These are phyloP conservation scores for Pseudocercospora eumusae DNA, from an alignment of 2,329 filamentous ascomycete species.

Conservation along the genomic window DNA sequence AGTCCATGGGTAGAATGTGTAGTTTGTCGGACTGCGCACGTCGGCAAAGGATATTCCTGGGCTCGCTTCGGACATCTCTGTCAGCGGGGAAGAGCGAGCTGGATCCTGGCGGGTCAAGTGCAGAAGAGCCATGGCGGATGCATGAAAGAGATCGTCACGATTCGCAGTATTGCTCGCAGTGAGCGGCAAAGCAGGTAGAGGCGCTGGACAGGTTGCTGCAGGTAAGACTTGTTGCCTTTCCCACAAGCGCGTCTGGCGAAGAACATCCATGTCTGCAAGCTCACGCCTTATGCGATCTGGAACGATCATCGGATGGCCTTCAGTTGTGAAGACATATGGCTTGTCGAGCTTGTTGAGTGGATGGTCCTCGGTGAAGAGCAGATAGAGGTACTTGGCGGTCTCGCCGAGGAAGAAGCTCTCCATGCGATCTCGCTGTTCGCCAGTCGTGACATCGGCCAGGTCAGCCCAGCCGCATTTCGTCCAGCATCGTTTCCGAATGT, in stretches of 20 bases:
- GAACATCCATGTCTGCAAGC: background rate
- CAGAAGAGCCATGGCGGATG: slow-evolving; percentile 78
- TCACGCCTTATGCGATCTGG: slow-evolving; percentile 22
- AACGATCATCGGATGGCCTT: slow-evolving; percentile 89
- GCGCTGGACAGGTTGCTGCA: slow-evolving; percentile 65
- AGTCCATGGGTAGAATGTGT: slow-evolving; percentile 92
- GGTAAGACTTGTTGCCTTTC: slow-evolving; percentile 22
- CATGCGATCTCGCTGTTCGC: slow-evolving; percentile 91
- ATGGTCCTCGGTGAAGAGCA: slow-evolving; percentile 83
- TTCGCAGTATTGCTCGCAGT: slow-evolving; percentile 78
- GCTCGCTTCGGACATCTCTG: slow-evolving; percentile 50
- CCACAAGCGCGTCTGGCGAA: slow-evolving; percentile 11
- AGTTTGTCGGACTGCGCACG: slow-evolving; percentile 66
- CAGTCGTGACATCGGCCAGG: slow-evolving; percentile 60
- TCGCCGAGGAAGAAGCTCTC: slow-evolving; percentile 98
- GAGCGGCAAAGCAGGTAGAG: slow-evolving; percentile 62
- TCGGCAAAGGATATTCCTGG: slow-evolving; percentile 59
- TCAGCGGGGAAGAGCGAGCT: slow-evolving; percentile 47
- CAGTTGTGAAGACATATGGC: slow-evolving; percentile 90
- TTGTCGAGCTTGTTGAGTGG: slow-evolving; percentile 84
- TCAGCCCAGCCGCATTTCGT: slow-evolving; percentile 92
- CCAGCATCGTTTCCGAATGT: slow-evolving; percentile 86
- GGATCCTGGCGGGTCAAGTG: slow-evolving; percentile 64
- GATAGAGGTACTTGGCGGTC: slow-evolving; percentile 91
- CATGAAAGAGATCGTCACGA: slow-evolving; percentile 81